Evolutionary conservation across 2,329 filamentous ascomycete genomes (phyloP), one percentile per base, ranked within the genome.

Genomic region (Sclerotiophoma versabilis): DNA sequence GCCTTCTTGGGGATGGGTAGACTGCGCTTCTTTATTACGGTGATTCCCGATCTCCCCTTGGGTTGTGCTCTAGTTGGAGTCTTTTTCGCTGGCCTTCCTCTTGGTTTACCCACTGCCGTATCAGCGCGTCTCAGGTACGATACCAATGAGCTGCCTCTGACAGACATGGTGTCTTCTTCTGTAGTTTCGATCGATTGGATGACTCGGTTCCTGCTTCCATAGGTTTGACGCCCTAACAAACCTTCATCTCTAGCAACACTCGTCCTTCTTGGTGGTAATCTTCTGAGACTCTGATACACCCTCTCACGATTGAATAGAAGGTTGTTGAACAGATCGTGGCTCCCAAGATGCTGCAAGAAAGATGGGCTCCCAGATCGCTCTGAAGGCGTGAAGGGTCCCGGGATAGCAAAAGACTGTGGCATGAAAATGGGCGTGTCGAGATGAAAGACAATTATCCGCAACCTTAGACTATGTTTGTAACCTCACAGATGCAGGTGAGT

Each of bases 251-350:
- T 32, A 14, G 2, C 4, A 8, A 17, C 5, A 7, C 14, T 6
- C 1, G 15, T 46, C 12, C 23, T 19, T 14, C 22, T 20, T 1
- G 32, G 25, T 12, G 38, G 49, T 2, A 26, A 8, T 6, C 17
- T 19, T 6, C 22, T 30, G 17, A 43, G 11, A 5, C 36, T 26
- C 4, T 29, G 38, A 14, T 52, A 57, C 1, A 54, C 59, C 14
- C 23, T 55, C 25, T 54, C 42, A 3, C 59, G 43, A 9, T 33
- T 45, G 26, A 45, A 27, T 8, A 65, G 50, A 2, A 66, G 33
- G 30, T 54, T 37, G 22, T 54, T 33, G 12, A 49, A 32, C 2
- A 41, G 20, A 4, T 45, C 42, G 17, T 32, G 15, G 17, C 2
- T 41, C 1, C 37, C 29, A 5, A 57, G 43, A 14, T 37, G 37